Base-by-base conservation (phyloP, 2,329 filamentous ascomycete species). In the Polytolypa hystricis region DNA sequence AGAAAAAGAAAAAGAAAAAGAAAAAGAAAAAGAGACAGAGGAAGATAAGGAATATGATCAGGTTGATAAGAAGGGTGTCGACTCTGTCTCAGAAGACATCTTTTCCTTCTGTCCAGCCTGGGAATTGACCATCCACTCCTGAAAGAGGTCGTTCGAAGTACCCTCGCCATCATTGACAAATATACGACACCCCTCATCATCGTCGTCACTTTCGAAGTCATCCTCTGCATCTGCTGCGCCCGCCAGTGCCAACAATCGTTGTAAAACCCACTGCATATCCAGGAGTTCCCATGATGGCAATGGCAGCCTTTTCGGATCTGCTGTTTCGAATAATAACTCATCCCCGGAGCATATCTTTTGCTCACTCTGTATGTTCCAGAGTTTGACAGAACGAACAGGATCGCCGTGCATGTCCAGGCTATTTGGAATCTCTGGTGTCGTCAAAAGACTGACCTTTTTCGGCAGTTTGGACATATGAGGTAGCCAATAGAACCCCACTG, bases 291-390 rank as follows among this genome's bases (percentile, higher is more conserved):
- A 3, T 8, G n/a, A 16, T n/a, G 30, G 30, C 11, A 32, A 19
- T 16, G 30, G 30, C 17, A 16, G n/a, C 6, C 19, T 32, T 18
- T 32, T 17, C 7, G 18, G 30, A 32, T 32, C 30, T 1, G 10
- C 12, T 32, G 30, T 32, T 32, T 32, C 9, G 2, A 32, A 18
- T 5, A 17, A 17, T n/a, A 32, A 7, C 5, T 32, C 15, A 18
- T 15, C 30, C 15, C 30, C 30, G 8, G 30, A 32, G 15, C 30
- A 32, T 32, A 32, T 32, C n/a, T 15, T 32, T 17, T n/a, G 30
- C 30, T 16, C 30, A 20, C 15, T 32, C 17, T 3, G 6, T 4
- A 18, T 3, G 15, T 18, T 32, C n/a, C 11, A 32, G 16, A 16
- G n/a, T 21, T 26, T 26, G 23, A 26, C 23, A 12, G 23, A 12